Base-by-base conservation (phyloP, 2,329 filamentous ascomycete species). In the Tolypocladium pustulatum region DNA sequence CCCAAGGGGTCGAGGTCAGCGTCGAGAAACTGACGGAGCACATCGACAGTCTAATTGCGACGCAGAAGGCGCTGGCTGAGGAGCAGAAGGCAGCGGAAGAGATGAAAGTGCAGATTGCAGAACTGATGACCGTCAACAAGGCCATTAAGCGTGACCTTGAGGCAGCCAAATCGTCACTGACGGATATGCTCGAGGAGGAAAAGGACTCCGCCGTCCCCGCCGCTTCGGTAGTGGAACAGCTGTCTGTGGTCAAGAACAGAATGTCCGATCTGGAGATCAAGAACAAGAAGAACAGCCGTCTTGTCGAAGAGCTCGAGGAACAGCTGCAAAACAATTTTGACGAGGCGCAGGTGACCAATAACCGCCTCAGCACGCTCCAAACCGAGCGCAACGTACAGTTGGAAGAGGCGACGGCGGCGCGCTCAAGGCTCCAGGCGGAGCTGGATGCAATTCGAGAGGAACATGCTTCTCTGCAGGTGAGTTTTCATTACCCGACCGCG, bases 251-350 rank as follows among this genome's bases (percentile, higher is more conserved):
- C 63, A 86, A 86, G 72, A 84, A 84, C 70, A 85, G 85, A 69
- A 84, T 88, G 72, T 67, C 69, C 9, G 83, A 87, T 51, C 73
- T 88, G 27, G 81, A 87, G 66, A 78, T 72, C 49, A 81, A 81
- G 75, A 96, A 95, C 78, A 87, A 91, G 77, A 97, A 96, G 81
- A 95, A 94, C 72, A 89, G 90, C 49, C 86, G 91, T 27, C 79
- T 99, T 15, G 90, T 99, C 10, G 91, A 97, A 71, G 93, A 99
- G 74, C 85, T 99, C 6, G 94, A 99, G 73, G 93, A 97, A 67
- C 94, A 99, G 73, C 85, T 99, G 57, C 92, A 93, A 69, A 90
- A 83, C 70, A 97, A 94, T 75, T 99, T 91, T 73, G 94, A 99
- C 68, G 90, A 96, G 71, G 91, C 93, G 61, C 90, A 97, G 69